Evolutionary conservation across 345 rosid species (phyloP), one percentile per base, ranked within the genome.

Genomic region (Arabis alpina): DNA sequence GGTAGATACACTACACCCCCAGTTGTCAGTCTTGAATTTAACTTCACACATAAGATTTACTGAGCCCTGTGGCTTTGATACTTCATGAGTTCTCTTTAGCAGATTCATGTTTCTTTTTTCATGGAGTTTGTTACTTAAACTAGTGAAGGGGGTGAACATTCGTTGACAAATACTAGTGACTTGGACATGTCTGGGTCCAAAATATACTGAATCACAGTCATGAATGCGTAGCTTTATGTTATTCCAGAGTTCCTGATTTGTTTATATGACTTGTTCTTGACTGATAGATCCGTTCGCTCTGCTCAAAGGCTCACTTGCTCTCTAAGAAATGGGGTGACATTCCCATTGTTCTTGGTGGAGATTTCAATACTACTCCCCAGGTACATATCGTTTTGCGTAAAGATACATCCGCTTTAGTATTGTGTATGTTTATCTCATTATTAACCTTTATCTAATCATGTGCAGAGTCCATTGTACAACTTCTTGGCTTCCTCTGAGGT

Each of bases 401-500:
- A 39, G 45, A 67, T 52, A 4, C 30, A 40, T 63, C 30, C 66
- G 7, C 45, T 39, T 62, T 19, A 19, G 59, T 37, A 23, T 24
- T 23, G 50, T 54, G 8, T 39, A 28, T 47, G 37, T 6, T 30
- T 16, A 30, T 68, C 52, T 37, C 47, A 30, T n/a, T 24, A 8
- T 30, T 28, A 39, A 27, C 42, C 23, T 8, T 53, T 28, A 56
- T 59, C 50, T 47, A 61, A 53, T 49, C 54, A 42, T 68, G 60
- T 58, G 74, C 93, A 91, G 97, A 83, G 96, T 81, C 83, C 93
- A 54, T 77, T 91, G 56, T 91, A 91, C 81, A 82, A 83, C 66
- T 91, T 88, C 82, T 77, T 91, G 75, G 77, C 88, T 3, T 79
- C 82, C 69, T 89, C 97, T 42, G 77, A 91, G 88, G 96, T 89